Percentiles rank a stretch among this genome's conserved stretches.
Conservation (phyloP, 345 rosid genomes). For the Eucalyptus lansdowneana region DNA sequence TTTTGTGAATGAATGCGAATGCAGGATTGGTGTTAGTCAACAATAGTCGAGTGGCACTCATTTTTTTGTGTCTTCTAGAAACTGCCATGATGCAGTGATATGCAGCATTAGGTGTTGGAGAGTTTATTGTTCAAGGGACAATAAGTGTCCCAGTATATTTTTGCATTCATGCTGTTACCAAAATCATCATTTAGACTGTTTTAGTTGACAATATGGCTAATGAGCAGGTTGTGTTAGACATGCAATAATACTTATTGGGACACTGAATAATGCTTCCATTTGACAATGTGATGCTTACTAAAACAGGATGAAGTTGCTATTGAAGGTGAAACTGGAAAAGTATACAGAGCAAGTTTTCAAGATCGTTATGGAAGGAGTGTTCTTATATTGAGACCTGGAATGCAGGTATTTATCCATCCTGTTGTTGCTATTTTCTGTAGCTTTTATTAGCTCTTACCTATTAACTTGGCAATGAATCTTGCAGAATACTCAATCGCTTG, state of each 20-base stretch:
- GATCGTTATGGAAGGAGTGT: constrained; percentile 77
- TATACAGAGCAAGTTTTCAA: constrained; percentile 74
- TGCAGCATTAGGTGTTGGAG: not conserved
- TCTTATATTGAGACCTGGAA: constrained; percentile 83
- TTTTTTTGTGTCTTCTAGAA: not conserved
- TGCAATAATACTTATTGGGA: not conserved
- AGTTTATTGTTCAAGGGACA: not conserved
- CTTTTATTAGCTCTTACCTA: not conserved
- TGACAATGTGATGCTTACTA: not conserved
- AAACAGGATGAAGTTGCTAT: constrained; percentile 56
- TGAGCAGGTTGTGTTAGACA: not conserved
- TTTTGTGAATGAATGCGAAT: not conserved
- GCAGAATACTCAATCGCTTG: constrained; percentile 74
- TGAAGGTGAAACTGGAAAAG: constrained; percentile 94
- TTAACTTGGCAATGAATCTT: not conserved
- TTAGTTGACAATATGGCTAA: not conserved
- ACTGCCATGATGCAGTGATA: not conserved
- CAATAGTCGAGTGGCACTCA: not conserved
- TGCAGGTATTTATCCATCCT: constrained; percentile 38
- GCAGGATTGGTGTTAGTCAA: not conserved
- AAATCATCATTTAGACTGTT: not conserved
- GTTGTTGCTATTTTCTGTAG: not conserved
- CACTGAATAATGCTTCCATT: not conserved
- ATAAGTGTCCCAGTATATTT: not conserved
- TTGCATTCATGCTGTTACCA: not conserved